A percentile compares a stretch with the other conserved stretches of the same genome.
Conservation (phyloP, 1,139 yeast species). For the Suhomyces taliae region DNA sequence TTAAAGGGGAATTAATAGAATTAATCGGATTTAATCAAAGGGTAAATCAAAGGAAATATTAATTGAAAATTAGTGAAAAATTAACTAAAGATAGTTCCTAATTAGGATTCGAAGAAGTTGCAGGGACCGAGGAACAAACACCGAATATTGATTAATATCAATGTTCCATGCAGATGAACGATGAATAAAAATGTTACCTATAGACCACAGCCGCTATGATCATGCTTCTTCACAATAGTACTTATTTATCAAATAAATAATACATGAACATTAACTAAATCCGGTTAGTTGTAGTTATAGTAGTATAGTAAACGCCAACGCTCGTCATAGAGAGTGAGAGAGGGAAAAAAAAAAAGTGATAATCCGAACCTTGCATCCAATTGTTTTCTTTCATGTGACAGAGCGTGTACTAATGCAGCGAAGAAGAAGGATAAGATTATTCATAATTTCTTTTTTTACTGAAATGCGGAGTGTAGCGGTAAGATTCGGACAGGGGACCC, state of each 20-base stretch:
- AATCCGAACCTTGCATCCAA: slow-evolving; percentile 1
- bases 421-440: slow-evolving; percentile 5
- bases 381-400: slow-evolving; percentile 3
- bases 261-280: not conserved
- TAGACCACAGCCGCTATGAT: not conserved
- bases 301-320: too few species aligned
- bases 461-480: not conserved
- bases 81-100: not conserved
- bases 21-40: too few species aligned
- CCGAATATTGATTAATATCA: not conserved
- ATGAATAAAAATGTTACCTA: not conserved
- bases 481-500: not conserved
- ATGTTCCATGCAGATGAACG: not conserved
- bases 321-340: too few species aligned
- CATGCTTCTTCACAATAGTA: not conserved
- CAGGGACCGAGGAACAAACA: not conserved
- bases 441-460: not conserved
- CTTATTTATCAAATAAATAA: not conserved
- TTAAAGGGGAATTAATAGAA: too few species aligned
- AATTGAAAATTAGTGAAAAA: not conserved
- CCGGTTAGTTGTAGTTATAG: too few species aligned
- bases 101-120: not conserved
- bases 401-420: slow-evolving; percentile 4
- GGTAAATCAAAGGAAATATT: too few species aligned
- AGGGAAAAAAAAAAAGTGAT: not conserved